A percentile compares a stretch with the other conserved stretches of the same genome.
Conservation (phyloP, 768 basidiomycete species). For the Boletus rubroflammeus region DNA sequence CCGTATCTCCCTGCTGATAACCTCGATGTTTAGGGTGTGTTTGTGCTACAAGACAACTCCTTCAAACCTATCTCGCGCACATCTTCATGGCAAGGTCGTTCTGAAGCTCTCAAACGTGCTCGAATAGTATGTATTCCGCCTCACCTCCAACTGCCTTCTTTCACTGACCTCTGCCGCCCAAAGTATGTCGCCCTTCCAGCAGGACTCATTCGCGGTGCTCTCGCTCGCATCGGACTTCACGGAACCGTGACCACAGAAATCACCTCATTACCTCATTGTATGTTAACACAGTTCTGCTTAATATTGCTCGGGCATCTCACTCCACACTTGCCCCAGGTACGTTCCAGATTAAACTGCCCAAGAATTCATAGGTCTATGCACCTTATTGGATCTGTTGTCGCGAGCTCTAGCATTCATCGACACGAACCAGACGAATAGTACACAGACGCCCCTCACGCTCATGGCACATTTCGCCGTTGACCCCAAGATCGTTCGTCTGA, state of each 20-base stretch:
- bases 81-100: conserved; percentile 75
- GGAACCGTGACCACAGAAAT: conserved; percentile 78
- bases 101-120: conserved; percentile 68
- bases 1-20: neutral
- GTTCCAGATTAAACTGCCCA: conserved; percentile 79
- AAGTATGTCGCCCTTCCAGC: conserved; percentile 82
- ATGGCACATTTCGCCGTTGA: neutral
- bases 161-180: neutral
- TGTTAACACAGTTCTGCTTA: conserved; percentile 16
- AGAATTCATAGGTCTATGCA: conserved; percentile 34
- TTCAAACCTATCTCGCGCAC: conserved; percentile 83
- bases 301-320: neutral
- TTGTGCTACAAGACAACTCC: conserved; percentile 87
- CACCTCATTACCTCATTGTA: conserved; percentile 82
- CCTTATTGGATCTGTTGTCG: neutral
- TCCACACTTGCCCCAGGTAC: conserved; percentile 49
- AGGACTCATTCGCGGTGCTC: conserved; percentile 81
- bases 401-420: neutral
- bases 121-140: conserved; percentile 52
- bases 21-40: conserved; percentile 64
- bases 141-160: neutral
- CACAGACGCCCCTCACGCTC: neutral
- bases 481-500: neutral
- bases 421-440: neutral
- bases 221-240: conserved; percentile 72